Evolutionary conservation across 495 filamentous ascomycete genomes (phyloP), one percentile per base, ranked within the genome.

Genomic region (Acidiella bohemica): DNA sequence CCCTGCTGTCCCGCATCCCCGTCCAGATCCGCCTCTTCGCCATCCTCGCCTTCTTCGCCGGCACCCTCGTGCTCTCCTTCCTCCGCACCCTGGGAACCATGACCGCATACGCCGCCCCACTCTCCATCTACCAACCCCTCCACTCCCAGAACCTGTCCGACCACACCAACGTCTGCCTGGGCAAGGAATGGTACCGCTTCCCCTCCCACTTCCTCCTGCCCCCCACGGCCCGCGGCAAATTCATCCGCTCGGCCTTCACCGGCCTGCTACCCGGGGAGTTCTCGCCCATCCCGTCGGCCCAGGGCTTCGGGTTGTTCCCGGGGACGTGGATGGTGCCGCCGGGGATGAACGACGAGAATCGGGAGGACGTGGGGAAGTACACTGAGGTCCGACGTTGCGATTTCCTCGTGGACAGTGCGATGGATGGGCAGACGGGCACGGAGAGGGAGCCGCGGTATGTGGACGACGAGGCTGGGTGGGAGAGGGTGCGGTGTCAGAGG

Each of bases 181-280:
- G 81, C 29, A 96, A 95, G 57, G 92, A 99, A 57, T 99, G 92
- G 92, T 95, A 99, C 56, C 82, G 92, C 33, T 99, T 93, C 54
- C 92, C 92, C 9, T 86, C 82, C 11, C 87, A 84, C 4, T 96
- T 87, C 62, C 83, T 87, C 57, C 67, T 99, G 0, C 92, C 92
- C 0, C 58, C 75, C 5, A 68, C 68, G 31, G 79, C 86, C 69
- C 72, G 71, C 29, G 82, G 82, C 42, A 92, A 84, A 45, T 96
- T 93, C 50, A 65, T 99, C 36, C 80, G 78, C 49, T 90, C 82
- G 51, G 83, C 84, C 42, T 99, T 99, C 61, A 67, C 70, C 19
- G 92, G 92, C 8, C 60, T 99, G 27, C 67, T 99, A 18, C 92
- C 92, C 1, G 92, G 92, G 4, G 81, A 92, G 53, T 99, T 96